Percentiles rank a stretch among this genome's conserved stretches.
Conservation (phyloP, 2,329 filamentous ascomycete genomes). For the Pseudogymnoascus sp. region DNA sequence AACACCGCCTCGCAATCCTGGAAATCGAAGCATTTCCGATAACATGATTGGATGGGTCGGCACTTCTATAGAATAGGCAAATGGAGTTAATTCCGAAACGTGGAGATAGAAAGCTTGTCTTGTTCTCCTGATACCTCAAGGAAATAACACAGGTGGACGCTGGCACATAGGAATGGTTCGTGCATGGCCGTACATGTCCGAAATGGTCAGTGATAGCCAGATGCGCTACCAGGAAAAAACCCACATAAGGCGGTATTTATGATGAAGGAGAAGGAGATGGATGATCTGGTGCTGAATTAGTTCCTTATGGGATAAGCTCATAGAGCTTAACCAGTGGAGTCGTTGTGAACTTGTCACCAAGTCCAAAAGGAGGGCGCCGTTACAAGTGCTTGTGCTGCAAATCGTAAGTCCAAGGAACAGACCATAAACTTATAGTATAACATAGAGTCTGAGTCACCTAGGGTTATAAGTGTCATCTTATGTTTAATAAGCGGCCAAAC, state of each 20-base stretch:
- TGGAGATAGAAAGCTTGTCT: conserved; percentile 5
- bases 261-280: neutral
- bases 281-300: neutral
- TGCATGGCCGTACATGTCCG: neutral
- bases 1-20: neutral
- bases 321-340: neutral
- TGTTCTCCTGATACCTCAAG: neutral
- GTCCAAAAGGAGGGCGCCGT: neutral
- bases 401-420: neutral
- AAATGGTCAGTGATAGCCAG: neutral
- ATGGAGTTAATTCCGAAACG: neutral
- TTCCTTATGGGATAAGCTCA: neutral
- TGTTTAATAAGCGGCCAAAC: neutral
- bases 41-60: neutral
- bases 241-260: neutral
- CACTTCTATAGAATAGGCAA: conserved; percentile 3
- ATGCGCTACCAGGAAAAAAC: neutral
- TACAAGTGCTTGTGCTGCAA: neutral
- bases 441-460: neutral
- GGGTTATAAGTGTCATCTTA: neutral
- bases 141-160: neutral
- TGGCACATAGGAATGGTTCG: neutral
- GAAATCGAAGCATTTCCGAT: neutral
- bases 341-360: neutral
- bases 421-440: neutral